Percentiles rank a stretch among this genome's conserved stretches.
These are phyloP conservation scores for Selenicereus undatus DNA, from an alignment of 148 eudicot genomes.

Conservation along the genomic window DNA sequence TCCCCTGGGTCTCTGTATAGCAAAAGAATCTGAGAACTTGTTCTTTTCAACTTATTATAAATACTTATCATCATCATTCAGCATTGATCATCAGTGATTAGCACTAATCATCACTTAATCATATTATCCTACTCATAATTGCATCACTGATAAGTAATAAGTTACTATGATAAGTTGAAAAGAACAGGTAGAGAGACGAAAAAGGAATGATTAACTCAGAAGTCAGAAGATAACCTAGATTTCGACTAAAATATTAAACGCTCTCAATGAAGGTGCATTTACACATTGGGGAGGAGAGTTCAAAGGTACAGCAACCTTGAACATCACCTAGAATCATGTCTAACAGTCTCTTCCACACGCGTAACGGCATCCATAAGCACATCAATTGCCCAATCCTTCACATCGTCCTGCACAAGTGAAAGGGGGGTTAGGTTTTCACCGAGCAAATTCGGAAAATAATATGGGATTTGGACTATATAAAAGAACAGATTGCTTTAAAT, in stretches of 20 bases:
- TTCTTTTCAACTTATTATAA: too few relatives aligned
- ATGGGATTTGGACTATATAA: neutral
- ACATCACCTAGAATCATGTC: conserved; percentile 23
- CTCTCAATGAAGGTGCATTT: neutral
- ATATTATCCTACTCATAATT: too few relatives aligned
- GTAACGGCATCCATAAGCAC: conserved; percentile 47
- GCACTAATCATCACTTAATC: too few relatives aligned
- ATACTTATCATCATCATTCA: too few relatives aligned
- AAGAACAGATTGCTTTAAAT: neutral
- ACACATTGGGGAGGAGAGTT: neutral
- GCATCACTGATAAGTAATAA: too few relatives aligned
- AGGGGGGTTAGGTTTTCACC: conserved; percentile 5
- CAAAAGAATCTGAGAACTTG: too few relatives aligned
- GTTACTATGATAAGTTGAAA: too few relatives aligned
- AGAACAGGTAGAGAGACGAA: too few relatives aligned
- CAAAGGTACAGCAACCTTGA: neutral
- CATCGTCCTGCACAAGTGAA: conserved; percentile 37
- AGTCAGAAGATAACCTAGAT: too few relatives aligned
- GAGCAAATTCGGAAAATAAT: neutral
- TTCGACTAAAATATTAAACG: neutral
- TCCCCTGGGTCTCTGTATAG: too few relatives aligned
- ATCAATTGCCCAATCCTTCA: conserved; percentile 48
- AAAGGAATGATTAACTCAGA: too few relatives aligned
- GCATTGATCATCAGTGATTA: too few relatives aligned
- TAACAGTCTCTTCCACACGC: conserved; percentile 35